Evolutionary conservation across 768 basidiomycete genomes (phyloP), one percentile per base, ranked within the genome.

Genomic region (Russula vinacea): DNA sequence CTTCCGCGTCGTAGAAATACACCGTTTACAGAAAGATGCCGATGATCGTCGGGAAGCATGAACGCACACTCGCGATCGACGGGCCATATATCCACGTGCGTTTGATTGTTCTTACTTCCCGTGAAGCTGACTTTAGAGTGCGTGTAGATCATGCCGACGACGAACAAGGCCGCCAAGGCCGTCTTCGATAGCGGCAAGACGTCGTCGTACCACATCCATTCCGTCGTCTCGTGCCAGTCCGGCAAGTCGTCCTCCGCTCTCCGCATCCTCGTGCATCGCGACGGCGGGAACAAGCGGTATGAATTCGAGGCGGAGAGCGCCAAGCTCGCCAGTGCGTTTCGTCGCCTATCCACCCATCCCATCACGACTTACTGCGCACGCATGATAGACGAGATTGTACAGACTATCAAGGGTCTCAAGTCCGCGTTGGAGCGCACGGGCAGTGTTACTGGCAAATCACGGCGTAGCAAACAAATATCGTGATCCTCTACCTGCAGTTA

Each of bases 301-400:
- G 96, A 98, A 70, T 98, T 97, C 72, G 97, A 99, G 76, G 96
- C 94, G 0, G 95, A 96, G 74, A 93, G 78, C 68, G 81, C 89
- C 1, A 88, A 86, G 73, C 72, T 86, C 61, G 93, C 95, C 53
- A 82, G 91, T 90, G 71, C 70, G 89, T 78, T 35, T 16, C 50
- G 5, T 29, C 24, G 13, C 17, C 29, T n/a, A 14, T 62, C n/a
- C 35, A 14, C 52, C n/a, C 1, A 9, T 35, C 4, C 2, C n/a
- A n/a, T 16, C 6, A n/a, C 7, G 19, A 24, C 37, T 22, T 10
- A 16, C 29, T 53, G 32, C 29, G 5, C 24, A 14, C 55, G 59
- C 57, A 24, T 16, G 37, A 29, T 54, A 89, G 87, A 79, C 66
- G 90, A 93, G 72, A 91, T 93, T 64, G 90, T 92, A 55, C 83